Evolutionary conservation across 805 yeast genomes (phyloP).

Genomic region (Candida oleophila): DNA sequence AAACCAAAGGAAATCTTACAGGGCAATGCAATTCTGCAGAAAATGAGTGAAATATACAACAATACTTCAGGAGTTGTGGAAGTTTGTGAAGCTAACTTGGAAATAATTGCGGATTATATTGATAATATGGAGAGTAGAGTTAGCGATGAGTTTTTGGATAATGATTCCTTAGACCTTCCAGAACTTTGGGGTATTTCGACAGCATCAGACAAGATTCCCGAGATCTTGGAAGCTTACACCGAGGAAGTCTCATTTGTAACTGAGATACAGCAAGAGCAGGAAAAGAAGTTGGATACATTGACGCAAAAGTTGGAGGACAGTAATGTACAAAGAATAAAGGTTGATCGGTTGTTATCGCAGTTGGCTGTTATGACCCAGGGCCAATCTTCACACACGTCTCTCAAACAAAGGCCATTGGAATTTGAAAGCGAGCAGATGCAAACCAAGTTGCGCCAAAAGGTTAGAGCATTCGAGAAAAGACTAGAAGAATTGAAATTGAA

Average conservation of each 20-base stretch:
- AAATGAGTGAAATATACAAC: constrained; percentile 21
- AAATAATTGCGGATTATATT: constrained; percentile 11
- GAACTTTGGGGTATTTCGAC: constrained; percentile 17
- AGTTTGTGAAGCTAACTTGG: constrained; percentile 20
- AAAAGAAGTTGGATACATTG: constrained; percentile 7
- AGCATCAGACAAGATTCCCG: not conserved
- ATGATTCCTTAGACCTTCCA: constrained; percentile 10
- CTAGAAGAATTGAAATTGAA: constrained; percentile 22
- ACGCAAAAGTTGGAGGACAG: constrained; percentile 13
- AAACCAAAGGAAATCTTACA: constrained; percentile 2
- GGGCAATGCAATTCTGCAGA: constrained; percentile 6
- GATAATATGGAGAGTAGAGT: constrained; percentile 7
- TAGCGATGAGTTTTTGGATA: constrained; percentile 1
- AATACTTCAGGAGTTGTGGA: constrained; percentile 24
- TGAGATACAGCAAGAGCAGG: constrained; percentile 5
- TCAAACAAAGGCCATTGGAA: constrained; percentile 29
- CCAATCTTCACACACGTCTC: constrained; percentile 1
- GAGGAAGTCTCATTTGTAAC: not conserved
- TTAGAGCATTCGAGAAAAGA: constrained; percentile 19
- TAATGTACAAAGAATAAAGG: constrained; percentile 15
- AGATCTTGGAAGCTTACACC: not conserved
- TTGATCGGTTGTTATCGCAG: constrained; percentile 28
- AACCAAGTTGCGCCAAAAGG: constrained; percentile 24
- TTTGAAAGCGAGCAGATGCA: constrained; percentile 25
- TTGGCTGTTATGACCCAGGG: constrained; percentile 17